Percentiles rank a stretch among this genome's conserved stretches.
Evolutionary conservation across 345 rosid genomes (phyloP).

Genomic region (Populus nigra): DNA sequence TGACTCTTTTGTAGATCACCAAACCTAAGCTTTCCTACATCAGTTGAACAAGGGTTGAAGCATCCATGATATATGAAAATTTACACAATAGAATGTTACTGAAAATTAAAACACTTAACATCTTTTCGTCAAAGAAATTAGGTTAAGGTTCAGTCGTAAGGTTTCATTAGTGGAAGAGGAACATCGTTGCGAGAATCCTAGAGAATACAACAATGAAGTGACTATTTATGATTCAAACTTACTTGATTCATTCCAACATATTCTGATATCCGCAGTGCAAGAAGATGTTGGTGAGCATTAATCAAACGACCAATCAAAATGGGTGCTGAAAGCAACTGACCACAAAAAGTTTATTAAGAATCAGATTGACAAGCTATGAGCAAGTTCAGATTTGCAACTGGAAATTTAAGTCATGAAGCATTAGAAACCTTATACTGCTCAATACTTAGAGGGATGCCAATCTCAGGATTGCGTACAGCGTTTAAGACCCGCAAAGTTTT

Average conservation of each 20-base stretch:
- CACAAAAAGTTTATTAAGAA: slow-evolving; percentile 29
- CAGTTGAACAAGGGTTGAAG: background rate
- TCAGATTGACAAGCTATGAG: background rate
- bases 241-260: slow-evolving; percentile 91
- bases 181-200: background rate
- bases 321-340: slow-evolving; percentile 75
- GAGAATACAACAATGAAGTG: background rate
- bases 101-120: background rate
- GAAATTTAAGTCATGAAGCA: slow-evolving; percentile 3
- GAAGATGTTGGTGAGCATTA: slow-evolving; percentile 81
- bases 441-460: slow-evolving; percentile 90
- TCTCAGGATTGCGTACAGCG: slow-evolving; percentile 70
- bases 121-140: background rate
- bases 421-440: slow-evolving; percentile 82
- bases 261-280: slow-evolving; percentile 84
- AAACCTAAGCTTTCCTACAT: background rate
- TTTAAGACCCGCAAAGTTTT: slow-evolving; percentile 88
- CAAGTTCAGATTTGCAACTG: slow-evolving; percentile 6
- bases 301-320: slow-evolving; percentile 88
- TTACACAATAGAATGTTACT: background rate
- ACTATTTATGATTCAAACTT: slow-evolving; percentile 22
- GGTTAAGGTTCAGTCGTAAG: background rate
- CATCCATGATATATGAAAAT: background rate
- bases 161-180: background rate
- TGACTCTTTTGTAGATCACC: background rate